Base-by-base conservation (phyloP, 768 basidiomycete species). In the Russula emetica region DNA sequence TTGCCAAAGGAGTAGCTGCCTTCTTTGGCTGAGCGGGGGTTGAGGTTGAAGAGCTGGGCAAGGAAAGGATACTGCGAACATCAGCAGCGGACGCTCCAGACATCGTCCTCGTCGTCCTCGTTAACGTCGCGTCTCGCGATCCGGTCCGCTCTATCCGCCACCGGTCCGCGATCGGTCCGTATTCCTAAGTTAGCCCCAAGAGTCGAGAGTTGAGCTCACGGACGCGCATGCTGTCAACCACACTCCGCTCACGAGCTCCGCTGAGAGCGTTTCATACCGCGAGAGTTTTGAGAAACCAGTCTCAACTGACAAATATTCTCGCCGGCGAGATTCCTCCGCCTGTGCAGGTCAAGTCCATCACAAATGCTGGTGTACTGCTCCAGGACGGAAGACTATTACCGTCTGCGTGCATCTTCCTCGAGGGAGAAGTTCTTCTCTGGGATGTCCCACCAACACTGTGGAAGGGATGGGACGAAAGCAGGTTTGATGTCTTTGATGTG, bases 351-450 rank as follows among this genome's bases (percentile, higher is more conserved):
- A 77, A 80, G 55, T 86, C 85, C 3, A 82, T 92, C 58, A 80
- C 84, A 0, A 73, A 79, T 0, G 74, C 77, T 1, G 92, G 88
- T 26, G 85, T 93, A 47, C 80, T 82, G 49, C 82, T 94, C 6
- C 78, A 77, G n/a, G 91, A 92, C 71, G 93, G 94, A 5, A 82
- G 95, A 26, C 71, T 91, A 20, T 73, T 97, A 1, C 84, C 87
- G 0, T 86, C 85, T 0, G 83, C 94, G 0, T 88, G 86, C 69
- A 82, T 99, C 32, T 90, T 99, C 66, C 73, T 95, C 9, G 88
- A 92, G 61, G 93, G 92, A 2, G 84, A 89, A 51, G 88, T 93
- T 0, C 88, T 95, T 58, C 73, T 98, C 44, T 99, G 96, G 96
- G 87, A 98, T 71, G 88, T 90, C 2, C 87, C 89, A 7, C 74